These are phyloP conservation scores for Pichia deserticola DNA, from an alignment of 805 yeast species.

Conservation along the genomic window DNA sequence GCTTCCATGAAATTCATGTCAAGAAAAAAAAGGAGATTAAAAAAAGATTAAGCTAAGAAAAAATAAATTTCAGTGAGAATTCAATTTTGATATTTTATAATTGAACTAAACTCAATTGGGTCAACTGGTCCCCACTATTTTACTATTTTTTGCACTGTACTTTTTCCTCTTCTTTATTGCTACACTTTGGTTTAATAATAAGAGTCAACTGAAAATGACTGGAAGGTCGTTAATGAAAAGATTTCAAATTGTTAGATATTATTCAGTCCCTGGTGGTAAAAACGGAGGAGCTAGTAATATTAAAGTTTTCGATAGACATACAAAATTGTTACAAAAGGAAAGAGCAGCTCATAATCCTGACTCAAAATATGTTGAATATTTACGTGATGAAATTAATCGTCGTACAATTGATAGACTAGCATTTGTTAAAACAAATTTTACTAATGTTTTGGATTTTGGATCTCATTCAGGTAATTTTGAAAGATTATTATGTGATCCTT, in stretches of 20 bases:
- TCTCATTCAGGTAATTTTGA: slow-evolving; percentile 57
- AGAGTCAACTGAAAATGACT: background rate
- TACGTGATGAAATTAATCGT: slow-evolving; percentile 65
- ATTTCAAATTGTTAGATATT: background rate
- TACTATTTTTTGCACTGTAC: too few relatives aligned
- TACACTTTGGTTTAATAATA: too few relatives aligned
- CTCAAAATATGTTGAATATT: slow-evolving; percentile 55
- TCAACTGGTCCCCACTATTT: too few relatives aligned
- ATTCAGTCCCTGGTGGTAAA: background rate
- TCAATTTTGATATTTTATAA: too few relatives aligned
- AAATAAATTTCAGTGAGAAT: too few relatives aligned
- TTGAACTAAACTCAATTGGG: too few relatives aligned
- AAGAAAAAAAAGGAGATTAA: too few relatives aligned
- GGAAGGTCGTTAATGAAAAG: background rate
- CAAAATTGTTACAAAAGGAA: slow-evolving; percentile 56
- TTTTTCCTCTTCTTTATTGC: too few relatives aligned
- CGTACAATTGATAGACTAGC: slow-evolving; percentile 71
- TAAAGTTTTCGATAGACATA: slow-evolving; percentile 52
- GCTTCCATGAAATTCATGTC: too few relatives aligned
- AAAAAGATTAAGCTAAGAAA: too few relatives aligned
- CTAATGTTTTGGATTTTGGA: slow-evolving; percentile 62
- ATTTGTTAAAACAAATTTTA: slow-evolving; percentile 58
- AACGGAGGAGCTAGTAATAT: background rate
- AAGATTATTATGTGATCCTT: slow-evolving; percentile 28
- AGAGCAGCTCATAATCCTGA: slow-evolving; percentile 40